phyloP scores from a whole-genome alignment of 2,329 filamentous ascomycete genomes.

The Neonectria neomacrospora region DNA sequence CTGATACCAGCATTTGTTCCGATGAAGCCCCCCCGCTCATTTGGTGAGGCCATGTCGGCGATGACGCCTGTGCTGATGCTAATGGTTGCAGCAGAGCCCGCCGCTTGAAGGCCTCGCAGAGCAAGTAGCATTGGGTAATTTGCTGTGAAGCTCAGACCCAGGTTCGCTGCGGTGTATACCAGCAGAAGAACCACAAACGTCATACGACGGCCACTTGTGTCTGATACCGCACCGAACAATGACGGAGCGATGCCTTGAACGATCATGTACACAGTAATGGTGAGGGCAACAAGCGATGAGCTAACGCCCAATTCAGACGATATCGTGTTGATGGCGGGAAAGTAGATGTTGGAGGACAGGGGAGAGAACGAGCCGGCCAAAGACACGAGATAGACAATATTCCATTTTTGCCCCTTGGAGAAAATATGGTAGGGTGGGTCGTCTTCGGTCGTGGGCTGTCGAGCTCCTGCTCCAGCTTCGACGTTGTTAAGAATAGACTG shows the following conservation, averaged over 20 bases:
- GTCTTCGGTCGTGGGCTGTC: not conserved
- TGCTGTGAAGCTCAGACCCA: conserved; percentile 26
- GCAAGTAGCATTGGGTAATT: conserved; percentile 25
- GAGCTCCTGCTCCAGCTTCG: not conserved
- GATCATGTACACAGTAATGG: conserved; percentile 55
- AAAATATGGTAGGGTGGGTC: conserved; percentile 14
- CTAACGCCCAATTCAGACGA: conserved; percentile 37
- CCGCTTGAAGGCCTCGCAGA: conserved; percentile 34
- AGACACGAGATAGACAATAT: conserved; percentile 40
- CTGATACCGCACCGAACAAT: conserved; percentile 55
- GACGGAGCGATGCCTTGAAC: conserved; percentile 57
- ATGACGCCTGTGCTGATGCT: conserved; percentile 41
- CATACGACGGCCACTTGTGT: conserved; percentile 38
- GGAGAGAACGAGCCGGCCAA: conserved; percentile 36
- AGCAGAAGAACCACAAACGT: conserved; percentile 20
- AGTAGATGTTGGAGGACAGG: conserved; percentile 43
- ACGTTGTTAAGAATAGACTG: not conserved
- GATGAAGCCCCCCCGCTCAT: conserved; percentile 38
- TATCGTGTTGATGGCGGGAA: conserved; percentile 41
- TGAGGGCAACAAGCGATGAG: conserved; percentile 48
- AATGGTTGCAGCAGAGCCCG: conserved; percentile 37
- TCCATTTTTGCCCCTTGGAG: conserved; percentile 27
- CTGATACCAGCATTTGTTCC: conserved; percentile 32
- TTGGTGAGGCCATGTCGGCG: conserved; percentile 34
- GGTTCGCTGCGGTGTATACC: conserved; percentile 26